Base-by-base conservation (phyloP, 805 yeast species). In the Metschnikowia arizonensis region DNA sequence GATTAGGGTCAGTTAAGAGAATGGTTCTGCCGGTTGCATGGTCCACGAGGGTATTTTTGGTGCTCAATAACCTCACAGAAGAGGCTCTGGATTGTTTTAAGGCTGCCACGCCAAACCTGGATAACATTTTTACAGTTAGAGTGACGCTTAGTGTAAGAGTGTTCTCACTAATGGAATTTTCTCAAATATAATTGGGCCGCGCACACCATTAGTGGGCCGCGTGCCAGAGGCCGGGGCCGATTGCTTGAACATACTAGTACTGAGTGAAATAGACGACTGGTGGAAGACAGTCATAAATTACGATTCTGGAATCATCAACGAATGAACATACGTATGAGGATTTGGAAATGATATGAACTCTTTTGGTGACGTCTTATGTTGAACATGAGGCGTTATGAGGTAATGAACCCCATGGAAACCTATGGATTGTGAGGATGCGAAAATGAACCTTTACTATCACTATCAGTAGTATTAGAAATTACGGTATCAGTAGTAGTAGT, bases 1-100 rank as follows among this genome's bases (percentile, higher is more conserved):
- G 65, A 45, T 52, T 55, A 21, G 75, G 74, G 56, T 71, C 74
- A 11, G 71, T 59, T 55, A 71, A 68, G 19, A 55, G 61, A 53
- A 71, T 69, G 35, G 63, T 61, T 52, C 59, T 62, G 23, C 74
- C 74, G 28, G 66, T 66, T 42, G 59, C 52, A 39, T 68, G 73
- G 57, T 71, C 76, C 29, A 67, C 63, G 49, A 71, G 66, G 36
- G 72, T 58, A 23, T 60, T 64, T 32, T 62, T 50, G 33, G 73
- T 68, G 45, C 73, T 66, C 53, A 68, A 55, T 39, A 46, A 30
- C 23, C 49, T 39, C 23, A 31, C 32, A 3, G 43, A 25, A 18
- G 54, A 28, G 42, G 53, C 50, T 18, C 48, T 45, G 24, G 31
- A 28, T 23, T 46, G 40, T 26, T 38, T 28, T 3, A 40, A 40